Evolutionary conservation across 805 yeast species (phyloP).

Genomic region (Wickerhamomyces rabaulensis): DNA sequence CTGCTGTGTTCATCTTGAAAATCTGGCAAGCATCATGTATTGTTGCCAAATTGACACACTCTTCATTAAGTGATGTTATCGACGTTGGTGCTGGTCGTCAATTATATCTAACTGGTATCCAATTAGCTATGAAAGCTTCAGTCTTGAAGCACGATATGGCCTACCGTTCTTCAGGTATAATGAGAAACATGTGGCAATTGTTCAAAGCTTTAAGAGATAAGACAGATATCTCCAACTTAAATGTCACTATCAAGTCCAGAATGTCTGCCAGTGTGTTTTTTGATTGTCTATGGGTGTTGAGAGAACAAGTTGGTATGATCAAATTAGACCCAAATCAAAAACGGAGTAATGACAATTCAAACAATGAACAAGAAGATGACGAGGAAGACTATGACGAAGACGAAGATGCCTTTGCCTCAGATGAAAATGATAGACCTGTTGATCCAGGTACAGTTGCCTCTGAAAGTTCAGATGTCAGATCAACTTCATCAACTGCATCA

Average conservation of each 20-base stretch:
- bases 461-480: slow-evolving; percentile 27
- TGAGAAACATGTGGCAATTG: slow-evolving; percentile 91
- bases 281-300: slow-evolving; percentile 78
- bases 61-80: slow-evolving; percentile 59
- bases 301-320: slow-evolving; percentile 87
- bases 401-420: slow-evolving; percentile 7
- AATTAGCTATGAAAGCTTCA: slow-evolving; percentile 71
- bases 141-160: slow-evolving; percentile 90
- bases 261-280: slow-evolving; percentile 92
- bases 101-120: slow-evolving; percentile 61
- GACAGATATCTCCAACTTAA: slow-evolving; percentile 28
- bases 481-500: slow-evolving; percentile 26
- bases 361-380: slow-evolving; percentile 18
- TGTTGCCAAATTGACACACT: slow-evolving; percentile 72
- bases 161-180: slow-evolving; percentile 86
- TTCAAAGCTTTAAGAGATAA: slow-evolving; percentile 63
- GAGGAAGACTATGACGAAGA: slow-evolving; percentile 20
- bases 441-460: slow-evolving; percentile 32
- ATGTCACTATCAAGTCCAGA: slow-evolving; percentile 66
- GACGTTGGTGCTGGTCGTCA: slow-evolving; percentile 70
- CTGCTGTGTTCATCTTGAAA: slow-evolving; percentile 74
- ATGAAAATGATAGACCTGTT: slow-evolving; percentile 9
- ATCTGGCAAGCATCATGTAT: slow-evolving; percentile 93
- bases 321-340: slow-evolving; percentile 36
- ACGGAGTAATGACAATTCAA: slow-evolving; percentile 8